Conservation (phyloP, 2,329 filamentous ascomycete genomes). For the Sporothrix pseudoabietina region DNA sequence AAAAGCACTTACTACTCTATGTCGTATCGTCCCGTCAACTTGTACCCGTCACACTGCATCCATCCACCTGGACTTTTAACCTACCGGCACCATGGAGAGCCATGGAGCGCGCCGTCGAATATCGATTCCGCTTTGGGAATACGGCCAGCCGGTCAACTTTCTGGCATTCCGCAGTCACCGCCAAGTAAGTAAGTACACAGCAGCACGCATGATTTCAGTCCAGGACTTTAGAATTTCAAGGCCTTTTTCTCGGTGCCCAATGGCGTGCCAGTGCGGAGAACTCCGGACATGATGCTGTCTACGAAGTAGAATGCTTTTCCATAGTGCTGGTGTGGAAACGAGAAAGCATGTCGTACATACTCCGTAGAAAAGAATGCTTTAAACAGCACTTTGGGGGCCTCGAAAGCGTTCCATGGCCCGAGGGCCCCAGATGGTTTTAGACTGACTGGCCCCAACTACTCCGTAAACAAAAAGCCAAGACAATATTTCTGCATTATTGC, state of each 20-base stretch:
- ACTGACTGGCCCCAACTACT: conserved; percentile 1
- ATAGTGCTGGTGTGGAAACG: background rate
- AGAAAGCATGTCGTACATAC: conserved; percentile 5
- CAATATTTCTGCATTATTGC: conserved; percentile 11
- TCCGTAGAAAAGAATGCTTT: background rate
- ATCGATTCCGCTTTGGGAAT: conserved; percentile 26
- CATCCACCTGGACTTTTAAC: conserved; percentile 7
- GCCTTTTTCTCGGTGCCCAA: background rate
- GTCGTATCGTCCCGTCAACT: background rate
- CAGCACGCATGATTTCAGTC: background rate
- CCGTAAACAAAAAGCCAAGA: conserved; percentile 8
- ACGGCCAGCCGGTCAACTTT: background rate
- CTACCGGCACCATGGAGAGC: conserved; percentile 22
- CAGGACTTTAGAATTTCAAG: background rate
- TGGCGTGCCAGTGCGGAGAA: conserved; percentile 3
- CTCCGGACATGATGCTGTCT: background rate
- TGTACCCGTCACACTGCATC: background rate
- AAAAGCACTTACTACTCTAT: background rate
- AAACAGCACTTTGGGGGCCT: background rate
- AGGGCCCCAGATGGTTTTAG: background rate
- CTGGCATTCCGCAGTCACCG: background rate
- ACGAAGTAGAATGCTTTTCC: background rate
- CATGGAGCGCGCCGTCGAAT: conserved; percentile 23
- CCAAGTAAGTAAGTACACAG: background rate
- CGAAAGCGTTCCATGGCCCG: background rate